phyloP scores from a whole-genome alignment of 2,329 filamentous ascomycete genomes.

The Pleomassaria siparia region DNA sequence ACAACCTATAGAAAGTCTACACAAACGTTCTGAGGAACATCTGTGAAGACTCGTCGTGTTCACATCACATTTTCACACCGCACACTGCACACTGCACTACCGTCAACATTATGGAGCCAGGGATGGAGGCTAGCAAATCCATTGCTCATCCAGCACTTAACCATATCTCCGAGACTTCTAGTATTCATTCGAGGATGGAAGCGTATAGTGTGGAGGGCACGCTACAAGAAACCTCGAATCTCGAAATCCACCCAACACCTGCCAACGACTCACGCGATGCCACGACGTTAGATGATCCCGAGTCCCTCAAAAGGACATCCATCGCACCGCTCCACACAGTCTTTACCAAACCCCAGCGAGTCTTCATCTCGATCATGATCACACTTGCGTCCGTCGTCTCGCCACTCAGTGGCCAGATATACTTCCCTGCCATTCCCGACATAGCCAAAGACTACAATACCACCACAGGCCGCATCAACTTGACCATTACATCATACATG shows the following conservation, averaged over 20 bases:
- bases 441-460: conserved; percentile 39
- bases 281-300: not conserved
- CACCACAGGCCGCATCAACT: conserved; percentile 44
- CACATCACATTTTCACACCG: no score
- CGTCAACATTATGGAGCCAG: no score
- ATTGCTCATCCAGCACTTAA: no score
- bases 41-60: no score
- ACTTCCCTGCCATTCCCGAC: conserved; percentile 25
- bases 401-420: conserved; percentile 36
- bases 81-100: no score
- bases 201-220: not conserved
- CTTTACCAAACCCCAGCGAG: not conserved
- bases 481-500: conserved; percentile 52
- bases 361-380: not conserved
- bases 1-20: not conserved
- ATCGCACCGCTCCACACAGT: not conserved
- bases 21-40: not conserved
- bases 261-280: not conserved
- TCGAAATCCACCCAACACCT: not conserved
- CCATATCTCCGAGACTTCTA: no score
- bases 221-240: not conserved
- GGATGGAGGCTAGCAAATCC: no score
- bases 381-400: conserved; percentile 40
- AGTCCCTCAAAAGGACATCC: not conserved
- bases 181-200: no score